phyloP scores from a whole-genome alignment of 768 basidiomycete species.

The Pisolithus microcarpus region DNA sequence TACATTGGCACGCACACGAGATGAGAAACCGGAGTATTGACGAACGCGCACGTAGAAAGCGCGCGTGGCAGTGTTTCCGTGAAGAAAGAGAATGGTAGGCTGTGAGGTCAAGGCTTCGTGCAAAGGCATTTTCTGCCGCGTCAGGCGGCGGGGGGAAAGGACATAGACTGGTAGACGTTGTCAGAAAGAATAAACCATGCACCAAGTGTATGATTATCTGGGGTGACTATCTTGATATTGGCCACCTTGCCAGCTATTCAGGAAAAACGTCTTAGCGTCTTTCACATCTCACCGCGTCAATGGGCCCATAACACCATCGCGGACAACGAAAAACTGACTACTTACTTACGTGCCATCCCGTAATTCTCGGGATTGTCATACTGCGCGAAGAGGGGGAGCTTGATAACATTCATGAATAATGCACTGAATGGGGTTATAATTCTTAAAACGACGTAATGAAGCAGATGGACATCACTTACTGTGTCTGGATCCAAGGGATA shows the following conservation, averaged over 20 bases:
- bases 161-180: constrained; percentile 46
- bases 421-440: constrained; percentile 24
- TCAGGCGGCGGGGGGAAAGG: constrained; percentile 32
- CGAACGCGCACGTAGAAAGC: constrained; percentile 61
- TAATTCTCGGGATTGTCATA: constrained; percentile 69
- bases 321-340: not conserved
- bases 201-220: constrained; percentile 75
- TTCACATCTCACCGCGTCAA: not conserved
- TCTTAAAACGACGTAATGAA: constrained; percentile 12
- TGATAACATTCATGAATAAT: constrained; percentile 62
- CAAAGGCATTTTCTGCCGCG: constrained; percentile 37
- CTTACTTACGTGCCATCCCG: constrained; percentile 69
- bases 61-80: constrained; percentile 84
- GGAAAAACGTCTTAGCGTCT: not conserved
- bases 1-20: constrained; percentile 65
- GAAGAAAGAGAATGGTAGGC: constrained; percentile 86
- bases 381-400: constrained; percentile 53
- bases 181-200: constrained; percentile 83
- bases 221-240: constrained; percentile 62
- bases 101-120: constrained; percentile 44
- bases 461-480: constrained; percentile 38
- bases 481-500: constrained; percentile 60
- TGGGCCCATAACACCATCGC: not conserved
- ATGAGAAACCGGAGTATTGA: constrained; percentile 58
- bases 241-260: constrained; percentile 65